Evolutionary conservation across 805 yeast genomes (phyloP).

Genomic region (Sugiyamaella mastotermitis): DNA sequence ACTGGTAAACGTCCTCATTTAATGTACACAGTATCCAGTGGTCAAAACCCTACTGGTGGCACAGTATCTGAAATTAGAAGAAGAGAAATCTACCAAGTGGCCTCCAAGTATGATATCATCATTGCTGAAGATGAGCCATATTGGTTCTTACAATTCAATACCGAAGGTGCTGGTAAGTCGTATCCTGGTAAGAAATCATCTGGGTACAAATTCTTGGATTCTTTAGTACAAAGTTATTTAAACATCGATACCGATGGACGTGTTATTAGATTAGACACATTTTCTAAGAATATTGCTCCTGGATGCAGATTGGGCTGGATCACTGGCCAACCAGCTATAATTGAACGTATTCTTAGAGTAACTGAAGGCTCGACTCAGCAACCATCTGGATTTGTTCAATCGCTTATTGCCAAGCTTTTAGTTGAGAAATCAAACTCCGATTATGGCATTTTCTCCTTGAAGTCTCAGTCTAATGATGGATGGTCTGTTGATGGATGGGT

Average conservation of each 20-base stretch:
- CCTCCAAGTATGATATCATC: conserved; percentile 76
- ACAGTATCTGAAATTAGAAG: conserved; percentile 73
- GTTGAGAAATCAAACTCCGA: conserved; percentile 66
- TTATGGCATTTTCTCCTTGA: conserved; percentile 36
- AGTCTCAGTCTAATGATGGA: not conserved
- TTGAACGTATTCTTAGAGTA: conserved; percentile 61
- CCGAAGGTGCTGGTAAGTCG: not conserved
- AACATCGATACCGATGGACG: conserved; percentile 85
- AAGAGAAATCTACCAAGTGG: conserved; percentile 63
- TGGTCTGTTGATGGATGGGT: conserved; percentile 38
- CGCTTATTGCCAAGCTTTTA: conserved; percentile 62
- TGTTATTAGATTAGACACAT: conserved; percentile 81
- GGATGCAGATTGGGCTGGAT: conserved; percentile 88
- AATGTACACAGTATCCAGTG: conserved; percentile 86
- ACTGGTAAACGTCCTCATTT: conserved; percentile 59
- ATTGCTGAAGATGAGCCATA: conserved; percentile 96
- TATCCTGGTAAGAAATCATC: conserved; percentile 8
- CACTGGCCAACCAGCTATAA: conserved; percentile 59
- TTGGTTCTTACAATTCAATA: conserved; percentile 84
- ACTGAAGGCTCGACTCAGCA: conserved; percentile 78
- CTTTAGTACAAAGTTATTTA: conserved; percentile 69
- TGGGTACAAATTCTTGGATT: conserved; percentile 48
- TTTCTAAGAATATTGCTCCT: conserved; percentile 91
- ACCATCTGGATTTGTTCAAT: conserved; percentile 79
- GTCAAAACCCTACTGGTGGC: conserved; percentile 97